A percentile compares a stretch with the other conserved stretches of the same genome.
phyloP scores from a whole-genome alignment of 306 rosid species.

The Morella rubra region DNA sequence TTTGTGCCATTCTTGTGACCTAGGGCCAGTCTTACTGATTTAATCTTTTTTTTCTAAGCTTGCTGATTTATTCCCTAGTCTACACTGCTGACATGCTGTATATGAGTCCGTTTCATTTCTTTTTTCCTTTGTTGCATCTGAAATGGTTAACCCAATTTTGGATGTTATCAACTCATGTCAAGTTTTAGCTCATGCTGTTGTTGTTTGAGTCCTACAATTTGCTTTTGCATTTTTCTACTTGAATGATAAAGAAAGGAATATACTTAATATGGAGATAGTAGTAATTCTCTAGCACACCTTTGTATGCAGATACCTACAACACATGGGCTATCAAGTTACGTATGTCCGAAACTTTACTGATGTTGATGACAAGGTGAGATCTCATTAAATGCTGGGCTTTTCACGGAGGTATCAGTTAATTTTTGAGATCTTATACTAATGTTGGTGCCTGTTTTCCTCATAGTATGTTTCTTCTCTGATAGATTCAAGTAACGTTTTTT shows the following conservation, averaged over 20 bases:
- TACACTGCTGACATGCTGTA: background rate
- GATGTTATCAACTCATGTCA: background rate
- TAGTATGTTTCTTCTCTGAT: background rate
- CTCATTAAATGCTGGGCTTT: background rate
- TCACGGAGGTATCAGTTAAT: background rate
- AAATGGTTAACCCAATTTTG: background rate
- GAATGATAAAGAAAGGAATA: background rate
- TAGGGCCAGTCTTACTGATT: too few species aligned
- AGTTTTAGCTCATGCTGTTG: background rate
- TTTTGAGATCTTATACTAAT: background rate
- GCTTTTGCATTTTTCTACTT: background rate
- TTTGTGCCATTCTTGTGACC: background rate
- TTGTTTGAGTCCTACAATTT: background rate
- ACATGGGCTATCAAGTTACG: constrained; percentile 81
- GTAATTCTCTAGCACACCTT: constrained; percentile 18
- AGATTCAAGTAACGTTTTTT: background rate
- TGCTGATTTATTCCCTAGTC: background rate
- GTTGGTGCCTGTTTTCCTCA: background rate
- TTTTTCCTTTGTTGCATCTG: background rate
- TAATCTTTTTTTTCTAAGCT: too few species aligned
- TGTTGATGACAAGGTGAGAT: constrained; percentile 94
- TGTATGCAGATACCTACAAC: constrained; percentile 63
- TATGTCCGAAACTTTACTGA: constrained; percentile 96
- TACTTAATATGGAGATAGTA: background rate
- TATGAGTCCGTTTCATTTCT: background rate